These are phyloP conservation scores for Boletellus sp. DNA, from an alignment of 768 basidiomycete genomes.

Conservation along the genomic window DNA sequence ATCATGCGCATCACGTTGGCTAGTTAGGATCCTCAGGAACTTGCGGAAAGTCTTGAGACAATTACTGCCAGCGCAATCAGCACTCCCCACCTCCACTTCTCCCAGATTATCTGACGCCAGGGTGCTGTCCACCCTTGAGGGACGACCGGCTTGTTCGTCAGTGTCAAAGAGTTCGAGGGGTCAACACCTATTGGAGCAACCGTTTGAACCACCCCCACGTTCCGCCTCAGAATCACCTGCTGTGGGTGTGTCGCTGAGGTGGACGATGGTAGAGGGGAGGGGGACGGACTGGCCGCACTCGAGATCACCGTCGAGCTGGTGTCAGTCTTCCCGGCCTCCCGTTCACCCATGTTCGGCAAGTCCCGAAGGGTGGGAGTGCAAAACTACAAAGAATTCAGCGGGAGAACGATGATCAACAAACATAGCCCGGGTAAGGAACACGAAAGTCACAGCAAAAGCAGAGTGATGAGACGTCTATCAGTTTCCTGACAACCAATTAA, in stretches of 20 bases:
- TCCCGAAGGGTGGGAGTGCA: slow-evolving; percentile 62
- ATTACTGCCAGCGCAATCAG: slow-evolving; percentile 74
- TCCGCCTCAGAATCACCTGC: slow-evolving; percentile 20
- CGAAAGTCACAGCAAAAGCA: slow-evolving; percentile 17
- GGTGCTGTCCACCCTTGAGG: slow-evolving; percentile 54
- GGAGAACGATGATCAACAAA: slow-evolving; percentile 16
- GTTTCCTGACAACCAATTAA: slow-evolving; percentile 16
- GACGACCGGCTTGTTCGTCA: slow-evolving; percentile 28
- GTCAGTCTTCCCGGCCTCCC: slow-evolving; percentile 55
- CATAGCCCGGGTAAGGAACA: slow-evolving; percentile 12
- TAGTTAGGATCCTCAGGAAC: slow-evolving; percentile 22
- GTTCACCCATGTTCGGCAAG: slow-evolving; percentile 91
- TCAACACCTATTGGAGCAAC: slow-evolving; percentile 12
- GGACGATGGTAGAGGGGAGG: slow-evolving; percentile 16
- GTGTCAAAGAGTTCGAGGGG: slow-evolving; percentile 17
- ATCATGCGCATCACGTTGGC: slow-evolving; percentile 1
- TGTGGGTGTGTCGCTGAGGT: slow-evolving; percentile 19
- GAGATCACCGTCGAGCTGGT: slow-evolving; percentile 22
- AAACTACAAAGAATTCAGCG: slow-evolving; percentile 47
- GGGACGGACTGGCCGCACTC: slow-evolving; percentile 13
- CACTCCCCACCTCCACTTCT: slow-evolving; percentile 84
- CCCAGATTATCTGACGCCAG: slow-evolving; percentile 67
- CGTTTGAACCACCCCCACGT: slow-evolving; percentile 16
- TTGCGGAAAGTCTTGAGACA: slow-evolving; percentile 70
- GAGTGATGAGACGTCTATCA: slow-evolving; percentile 21